Evolutionary conservation across 2,329 filamentous ascomycete species (phyloP), one percentile per base, ranked within the genome.

Genomic region (Tolypocladium tropicale): DNA sequence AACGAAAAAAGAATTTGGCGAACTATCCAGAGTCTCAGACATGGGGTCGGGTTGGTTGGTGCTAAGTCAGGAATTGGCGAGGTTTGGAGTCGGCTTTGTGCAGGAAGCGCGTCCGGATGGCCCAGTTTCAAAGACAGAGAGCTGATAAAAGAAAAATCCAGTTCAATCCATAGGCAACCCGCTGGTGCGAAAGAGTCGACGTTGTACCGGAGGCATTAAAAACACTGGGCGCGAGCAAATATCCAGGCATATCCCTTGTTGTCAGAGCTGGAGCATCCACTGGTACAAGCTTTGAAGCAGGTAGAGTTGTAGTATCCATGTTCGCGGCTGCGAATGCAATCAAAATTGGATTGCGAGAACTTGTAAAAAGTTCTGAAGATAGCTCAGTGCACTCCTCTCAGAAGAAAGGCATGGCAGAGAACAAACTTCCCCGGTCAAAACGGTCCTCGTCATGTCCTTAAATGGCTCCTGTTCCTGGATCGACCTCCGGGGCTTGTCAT

Each of bases 251-350:
- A 36, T 50, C 55, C 54, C 30, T 39, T 21, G 33, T 48, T 32
- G 52, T 28, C 33, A 36, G 50, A 30, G 33, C 36, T 48, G 21
- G 16, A 7, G 23, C 21, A 41, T 37, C 32, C 43, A 51, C 32
- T 18, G 52, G 46, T 50, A 50, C 46, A 50, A 50, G 46, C 46
- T 21, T 49, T 50, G 28, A 50, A 50, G 46, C 46, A 50, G 33
- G 32, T 36, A 28, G 23, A 41, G 43, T 21, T 51, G 49, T 23
- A 33, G 49, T 9, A 16, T 39, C 51, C 43, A 28, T 48, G 41
- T 55, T 61, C 61, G 61, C 61, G 61, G 61, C 41, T 58, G 61
- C 61, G 61, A 58, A 60, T 56, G 58, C 61, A 62, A 62, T 62
- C 60, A 57, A 54, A 58, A 59, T 60, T 58, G 53, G 58, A 62